Base-by-base conservation (phyloP, 1,284 basidiomycete genomes). In the Melampsora americana region DNA sequence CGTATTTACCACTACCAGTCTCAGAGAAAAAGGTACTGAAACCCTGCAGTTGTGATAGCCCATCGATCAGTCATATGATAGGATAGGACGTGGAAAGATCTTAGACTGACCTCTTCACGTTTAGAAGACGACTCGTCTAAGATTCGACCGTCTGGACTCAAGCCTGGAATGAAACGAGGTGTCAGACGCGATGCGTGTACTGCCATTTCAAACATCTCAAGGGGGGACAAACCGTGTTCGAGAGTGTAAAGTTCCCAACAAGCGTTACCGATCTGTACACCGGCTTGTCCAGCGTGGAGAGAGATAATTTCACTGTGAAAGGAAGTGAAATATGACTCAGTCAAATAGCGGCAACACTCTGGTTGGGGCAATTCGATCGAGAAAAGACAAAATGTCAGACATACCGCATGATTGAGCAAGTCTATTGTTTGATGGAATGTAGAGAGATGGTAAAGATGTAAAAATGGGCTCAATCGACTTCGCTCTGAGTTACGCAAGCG, bases 241-340 rank as follows among this genome's bases (percentile, higher is more conserved):
- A 95, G 89, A 80, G 94, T 96, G 87, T 99, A 99, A 79, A 99
- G 53, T 75, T 70, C 69, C 79, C 79, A 95, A 86, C 92, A 95
- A 83, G 93, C 93, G 83, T 95, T 95, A 84, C 93, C 93, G 82
- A 96, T 95, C 86, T 95, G 93, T 81, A 95, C 91, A 90, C 92
- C 92, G 83, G 93, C 93, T 86, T 95, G 92, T 81, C 92, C 92
- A 84, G 95, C 92, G 84, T 94, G 92, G 83, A 95, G 86, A 82
- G 92, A 94, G 86, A 95, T 93, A 85, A 95, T 92, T 90, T 84
- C 83, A 66, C 71, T 73, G 28, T 20, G 59, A 35, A 35, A 50
- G 16, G 14, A 23, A 30, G 16, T n/a, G 14, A 59, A 26, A 62
- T 18, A 32, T 20, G 18, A 18, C 14, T 62, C 18, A 18, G 23